Evolutionary conservation across 164 flowering plant species (phyloP), one percentile per base, ranked within the genome.

Genomic region (Tetracentron sinense): DNA sequence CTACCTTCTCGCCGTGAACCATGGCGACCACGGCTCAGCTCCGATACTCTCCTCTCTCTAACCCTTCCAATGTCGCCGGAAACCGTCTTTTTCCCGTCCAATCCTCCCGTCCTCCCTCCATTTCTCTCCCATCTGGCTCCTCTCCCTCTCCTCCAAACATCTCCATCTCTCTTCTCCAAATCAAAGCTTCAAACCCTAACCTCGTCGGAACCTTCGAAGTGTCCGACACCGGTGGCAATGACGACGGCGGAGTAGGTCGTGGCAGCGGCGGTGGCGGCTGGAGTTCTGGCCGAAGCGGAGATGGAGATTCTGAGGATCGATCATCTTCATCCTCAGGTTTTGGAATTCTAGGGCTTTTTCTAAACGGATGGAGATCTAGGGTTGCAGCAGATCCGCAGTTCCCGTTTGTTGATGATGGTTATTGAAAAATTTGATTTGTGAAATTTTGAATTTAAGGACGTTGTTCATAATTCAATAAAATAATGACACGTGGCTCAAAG

Each of bases 311-410:
- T 16, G 72, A 69, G 19, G 77, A 64, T 35, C 60, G 70, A 17
- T 63, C 60, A 8, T 42, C 47, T 10, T 42, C 47, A 17, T 42
- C 72, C 0, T 70, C 64, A 21, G 74, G 51, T 30, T 56, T 81
- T 28, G 92, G 96, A 21, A 50, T 84, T 7, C 46, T 87, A 15
- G 90, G 91, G 46, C 71, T 83, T 17, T 79, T 87, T 42, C 52
- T 87, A 6, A 75, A 70, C 3, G 98, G 98, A 20, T 93, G 98
- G 98, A 74, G 87, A 74, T 84, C 90, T 1, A 75, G 98, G 73
- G 98, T 93, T 33, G 74, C 80, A 0, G 98, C 97, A 0, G 98
- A 93, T 77, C 97, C 96, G 0, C 96, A 93, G 63, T 93, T 93
- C 69, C 98, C 98, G 0, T 93, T 93, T n/a, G n/a, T n/a, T n/a